phyloP scores from a whole-genome alignment of 1,284 basidiomycete species.

The Ganoderma boninense region DNA sequence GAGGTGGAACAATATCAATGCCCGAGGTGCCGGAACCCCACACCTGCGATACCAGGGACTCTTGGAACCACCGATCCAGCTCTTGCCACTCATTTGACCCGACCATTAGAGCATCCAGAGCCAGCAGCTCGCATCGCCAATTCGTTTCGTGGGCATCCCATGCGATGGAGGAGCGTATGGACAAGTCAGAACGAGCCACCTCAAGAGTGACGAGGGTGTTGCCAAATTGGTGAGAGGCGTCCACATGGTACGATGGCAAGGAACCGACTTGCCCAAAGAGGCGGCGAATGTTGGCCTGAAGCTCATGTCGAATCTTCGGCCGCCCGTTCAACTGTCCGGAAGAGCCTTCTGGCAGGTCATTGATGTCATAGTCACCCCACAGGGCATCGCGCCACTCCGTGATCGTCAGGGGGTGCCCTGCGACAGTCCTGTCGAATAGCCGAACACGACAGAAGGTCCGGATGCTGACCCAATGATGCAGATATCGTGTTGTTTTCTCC shows the following conservation, averaged over 20 bases:
- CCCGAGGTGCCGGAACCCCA: not conserved
- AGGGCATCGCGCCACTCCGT: constrained; percentile 14
- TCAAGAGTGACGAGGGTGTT: too few relatives aligned
- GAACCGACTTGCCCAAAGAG: not conserved
- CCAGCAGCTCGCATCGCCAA: constrained; percentile 16
- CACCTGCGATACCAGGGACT: constrained; percentile 3
- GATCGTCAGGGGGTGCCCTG: constrained; percentile 1
- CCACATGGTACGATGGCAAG: not conserved
- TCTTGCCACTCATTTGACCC: constrained; percentile 1
- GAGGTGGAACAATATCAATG: not conserved
- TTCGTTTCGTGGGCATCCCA: constrained; percentile 13
- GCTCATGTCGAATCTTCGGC: not conserved
- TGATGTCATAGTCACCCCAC: constrained; percentile 6
- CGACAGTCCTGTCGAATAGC: constrained; percentile 5
- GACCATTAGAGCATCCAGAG: constrained; percentile 9
- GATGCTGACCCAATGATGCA: constrained; percentile 5
- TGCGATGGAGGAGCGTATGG: not conserved
- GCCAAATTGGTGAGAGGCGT: not conserved
- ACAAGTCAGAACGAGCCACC: not conserved
- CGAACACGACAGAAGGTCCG: constrained; percentile 11
- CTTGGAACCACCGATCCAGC: constrained; percentile 2
- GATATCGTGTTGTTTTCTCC: not conserved
- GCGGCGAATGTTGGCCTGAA: not conserved
- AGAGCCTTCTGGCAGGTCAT: not conserved
- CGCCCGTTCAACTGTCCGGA: not conserved